A percentile compares a stretch with the other conserved stretches of the same genome.
Conservation (phyloP, 2,329 filamentous ascomycete genomes). For the Aureobasidium uvarum region DNA sequence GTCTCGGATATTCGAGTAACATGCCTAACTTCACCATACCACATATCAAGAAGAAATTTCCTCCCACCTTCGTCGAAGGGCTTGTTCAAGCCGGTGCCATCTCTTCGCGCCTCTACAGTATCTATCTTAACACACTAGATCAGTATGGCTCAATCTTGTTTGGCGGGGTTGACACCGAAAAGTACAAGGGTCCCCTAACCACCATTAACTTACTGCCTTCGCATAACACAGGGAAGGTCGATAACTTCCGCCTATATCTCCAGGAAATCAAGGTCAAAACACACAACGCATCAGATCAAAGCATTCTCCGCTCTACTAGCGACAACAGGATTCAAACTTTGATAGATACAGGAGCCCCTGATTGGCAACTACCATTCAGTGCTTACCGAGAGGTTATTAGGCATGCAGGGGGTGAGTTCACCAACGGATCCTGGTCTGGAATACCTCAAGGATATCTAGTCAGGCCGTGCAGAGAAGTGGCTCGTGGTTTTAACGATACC, state of each 20-base stretch:
- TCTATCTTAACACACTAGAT: conserved; percentile 37
- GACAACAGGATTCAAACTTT: conserved; percentile 29
- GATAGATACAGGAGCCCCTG: conserved; percentile 38
- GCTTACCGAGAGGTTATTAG: conserved; percentile 32
- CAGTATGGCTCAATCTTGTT: conserved; percentile 37
- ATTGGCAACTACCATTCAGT: conserved; percentile 33
- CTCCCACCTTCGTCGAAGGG: conserved; percentile 37
- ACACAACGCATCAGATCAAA: neutral
- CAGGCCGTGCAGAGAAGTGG: conserved; percentile 16
- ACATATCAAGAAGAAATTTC: conserved; percentile 3
- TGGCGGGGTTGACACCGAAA: conserved; percentile 38
- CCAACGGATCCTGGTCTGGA: too few species aligned
- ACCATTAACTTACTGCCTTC: conserved; percentile 29
- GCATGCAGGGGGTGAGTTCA: too few species aligned
- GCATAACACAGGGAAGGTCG: neutral
- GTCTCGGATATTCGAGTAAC: conserved; percentile 36
- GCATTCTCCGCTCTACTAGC: conserved; percentile 22
- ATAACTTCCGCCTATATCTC: neutral
- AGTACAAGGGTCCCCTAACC: conserved; percentile 35
- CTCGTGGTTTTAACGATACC: neutral
- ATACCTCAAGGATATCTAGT: too few species aligned
- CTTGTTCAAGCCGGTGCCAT: conserved; percentile 36
- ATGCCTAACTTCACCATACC: conserved; percentile 29
- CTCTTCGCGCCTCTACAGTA: conserved; percentile 36
- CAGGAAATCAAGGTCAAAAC: neutral